phyloP scores from a whole-genome alignment of 441 rosid genomes.

The Gossypium schwendimanii region DNA sequence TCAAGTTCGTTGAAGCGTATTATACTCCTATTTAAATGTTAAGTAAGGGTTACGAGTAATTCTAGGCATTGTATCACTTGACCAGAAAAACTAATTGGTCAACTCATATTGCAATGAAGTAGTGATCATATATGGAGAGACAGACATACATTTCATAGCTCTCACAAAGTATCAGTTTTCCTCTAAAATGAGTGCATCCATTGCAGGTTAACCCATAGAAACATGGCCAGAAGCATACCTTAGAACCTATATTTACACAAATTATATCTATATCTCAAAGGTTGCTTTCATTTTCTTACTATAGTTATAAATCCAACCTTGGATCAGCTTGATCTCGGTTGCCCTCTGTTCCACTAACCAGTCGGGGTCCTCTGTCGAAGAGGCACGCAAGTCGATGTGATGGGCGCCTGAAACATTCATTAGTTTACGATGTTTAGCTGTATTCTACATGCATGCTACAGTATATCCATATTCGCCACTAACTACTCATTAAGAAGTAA shows the following conservation, averaged over 20 bases:
- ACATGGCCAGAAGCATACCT: background rate
- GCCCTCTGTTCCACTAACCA: constrained; percentile 72
- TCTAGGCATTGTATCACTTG: too few species aligned
- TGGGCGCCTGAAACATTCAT: constrained; percentile 54
- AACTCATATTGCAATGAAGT: too few species aligned
- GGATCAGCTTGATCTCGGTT: constrained; percentile 55
- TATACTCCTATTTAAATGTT: too few species aligned
- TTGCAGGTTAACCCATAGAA: background rate
- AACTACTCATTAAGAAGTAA: background rate
- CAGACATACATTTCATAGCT: background rate
- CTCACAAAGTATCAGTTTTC: background rate
- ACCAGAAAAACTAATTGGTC: too few species aligned
- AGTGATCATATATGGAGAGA: too few species aligned
- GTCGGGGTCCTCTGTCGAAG: constrained; percentile 58
- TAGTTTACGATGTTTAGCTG: background rate
- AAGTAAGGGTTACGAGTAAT: rapidly evolving
- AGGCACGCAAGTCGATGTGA: constrained; percentile 69
- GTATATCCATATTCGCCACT: background rate
- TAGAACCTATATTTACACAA: background rate
- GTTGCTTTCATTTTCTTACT: constrained; percentile 27
- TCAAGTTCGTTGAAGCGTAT: too few species aligned
- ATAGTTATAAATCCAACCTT: constrained; percentile 59
- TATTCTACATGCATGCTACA: background rate
- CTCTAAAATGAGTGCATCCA: background rate
- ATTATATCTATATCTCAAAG: constrained; percentile 20